Evolutionary conservation across 169 alveolate species (phyloP).

Genomic region (Eimeria acervulina): DNA sequence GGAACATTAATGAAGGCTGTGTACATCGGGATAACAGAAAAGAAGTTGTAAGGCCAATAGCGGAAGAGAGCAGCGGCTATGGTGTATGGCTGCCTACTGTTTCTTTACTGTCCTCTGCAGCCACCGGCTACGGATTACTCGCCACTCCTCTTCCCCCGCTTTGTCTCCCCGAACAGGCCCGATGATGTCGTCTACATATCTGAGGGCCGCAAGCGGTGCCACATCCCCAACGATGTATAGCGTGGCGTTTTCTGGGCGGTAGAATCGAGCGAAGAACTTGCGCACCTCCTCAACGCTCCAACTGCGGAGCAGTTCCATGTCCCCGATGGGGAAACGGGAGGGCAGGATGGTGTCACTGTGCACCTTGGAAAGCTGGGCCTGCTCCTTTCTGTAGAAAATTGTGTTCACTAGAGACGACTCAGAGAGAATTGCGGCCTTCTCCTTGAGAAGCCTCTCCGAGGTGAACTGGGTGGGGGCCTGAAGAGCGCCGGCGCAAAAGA

Average conservation of each 20-base stretch:
- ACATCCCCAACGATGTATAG: slow-evolving; percentile 88
- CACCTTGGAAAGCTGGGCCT: slow-evolving; percentile 89
- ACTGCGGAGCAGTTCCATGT: slow-evolving; percentile 82
- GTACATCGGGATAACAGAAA: background rate
- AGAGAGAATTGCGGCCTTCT: slow-evolving; percentile 91
- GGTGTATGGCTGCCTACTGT: background rate
- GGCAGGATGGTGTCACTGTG: slow-evolving; percentile 91
- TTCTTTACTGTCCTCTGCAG: slow-evolving; percentile 50
- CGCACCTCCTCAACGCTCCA: slow-evolving; percentile 85
- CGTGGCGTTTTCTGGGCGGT: slow-evolving; percentile 87
- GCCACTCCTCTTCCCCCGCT: slow-evolving; percentile 64
- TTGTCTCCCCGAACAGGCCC: slow-evolving; percentile 62
- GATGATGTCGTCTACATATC: slow-evolving; percentile 52
- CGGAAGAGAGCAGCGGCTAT: background rate
- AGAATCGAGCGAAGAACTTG: slow-evolving; percentile 85
- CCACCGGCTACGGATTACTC: slow-evolving; percentile 18
- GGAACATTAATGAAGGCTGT: background rate
- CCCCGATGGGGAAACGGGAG: slow-evolving; percentile 89
- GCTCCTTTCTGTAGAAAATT: slow-evolving; percentile 90
- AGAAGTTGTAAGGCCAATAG: background rate
- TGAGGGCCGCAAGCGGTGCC: slow-evolving; percentile 57
- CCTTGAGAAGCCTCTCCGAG: slow-evolving; percentile 89
- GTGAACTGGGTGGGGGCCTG: slow-evolving; percentile 89
- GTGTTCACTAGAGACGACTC: slow-evolving; percentile 92
- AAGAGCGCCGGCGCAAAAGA: background rate